Conservation (phyloP, 1,139 yeast species). For the Zygosaccharomyces sapae region DNA sequence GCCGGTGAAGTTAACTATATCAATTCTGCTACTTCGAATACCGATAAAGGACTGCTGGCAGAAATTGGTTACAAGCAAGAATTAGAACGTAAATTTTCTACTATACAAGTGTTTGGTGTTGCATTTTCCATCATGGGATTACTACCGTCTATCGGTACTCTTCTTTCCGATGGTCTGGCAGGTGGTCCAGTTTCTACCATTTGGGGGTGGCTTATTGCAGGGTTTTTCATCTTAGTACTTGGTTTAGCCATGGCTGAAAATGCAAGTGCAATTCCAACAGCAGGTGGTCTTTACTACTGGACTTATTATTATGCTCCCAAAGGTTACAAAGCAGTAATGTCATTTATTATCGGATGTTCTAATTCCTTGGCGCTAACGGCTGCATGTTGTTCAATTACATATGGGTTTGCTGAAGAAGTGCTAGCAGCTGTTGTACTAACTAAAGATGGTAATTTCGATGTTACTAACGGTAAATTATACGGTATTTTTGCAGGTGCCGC, state of each 20-base stretch:
- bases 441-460: slow-evolving; percentile 45
- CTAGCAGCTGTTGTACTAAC: slow-evolving; percentile 49
- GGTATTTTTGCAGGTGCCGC: slow-evolving; percentile 55
- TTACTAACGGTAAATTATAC: slow-evolving; percentile 47
- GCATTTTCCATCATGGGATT: slow-evolving; percentile 54
- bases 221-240: slow-evolving; percentile 51
- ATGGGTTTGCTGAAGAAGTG: slow-evolving; percentile 55
- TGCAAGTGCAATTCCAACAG: slow-evolving; percentile 67
- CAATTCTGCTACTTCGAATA: slow-evolving; percentile 21
- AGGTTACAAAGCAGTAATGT: slow-evolving; percentile 41
- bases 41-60: slow-evolving; percentile 48
- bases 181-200: slow-evolving; percentile 57
- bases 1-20: slow-evolving; percentile 29
- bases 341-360: slow-evolving; percentile 56
- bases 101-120: slow-evolving; percentile 48
- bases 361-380: slow-evolving; percentile 56
- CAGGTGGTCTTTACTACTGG: slow-evolving; percentile 68
- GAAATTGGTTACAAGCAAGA: slow-evolving; percentile 54
- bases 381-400: slow-evolving; percentile 54
- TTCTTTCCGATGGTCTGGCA: slow-evolving; percentile 39
- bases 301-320: slow-evolving; percentile 53
- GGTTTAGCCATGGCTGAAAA: slow-evolving; percentile 62
- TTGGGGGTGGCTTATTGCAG: slow-evolving; percentile 70
- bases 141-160: slow-evolving; percentile 46
- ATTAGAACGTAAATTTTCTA: slow-evolving; percentile 44